A percentile compares a stretch with the other conserved stretches of the same genome.
Evolutionary conservation across 805 yeast genomes (phyloP).

Genomic region (Kodamaea kakaduensis): DNA sequence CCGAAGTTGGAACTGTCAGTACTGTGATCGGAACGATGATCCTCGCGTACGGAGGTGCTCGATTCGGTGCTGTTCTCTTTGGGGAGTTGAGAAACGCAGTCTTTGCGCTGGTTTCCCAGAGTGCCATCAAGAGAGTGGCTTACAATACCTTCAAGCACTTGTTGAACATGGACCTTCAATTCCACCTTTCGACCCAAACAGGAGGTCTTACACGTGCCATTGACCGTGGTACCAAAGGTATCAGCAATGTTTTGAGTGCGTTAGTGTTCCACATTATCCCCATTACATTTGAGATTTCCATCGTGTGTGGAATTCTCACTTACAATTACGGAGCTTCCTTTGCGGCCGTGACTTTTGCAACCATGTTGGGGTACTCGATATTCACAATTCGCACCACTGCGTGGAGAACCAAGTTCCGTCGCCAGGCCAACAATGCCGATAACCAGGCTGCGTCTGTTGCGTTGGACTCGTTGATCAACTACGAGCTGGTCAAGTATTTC

Average conservation of each 20-base stretch:
- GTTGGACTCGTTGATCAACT: constrained; percentile 87
- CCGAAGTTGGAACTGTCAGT: constrained; percentile 56
- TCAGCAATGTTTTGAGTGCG: constrained; percentile 85
- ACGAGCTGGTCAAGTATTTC: constrained; percentile 91
- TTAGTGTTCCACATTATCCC: constrained; percentile 98
- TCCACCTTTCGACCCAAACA: constrained; percentile 88
- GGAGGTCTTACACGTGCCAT: constrained; percentile 96
- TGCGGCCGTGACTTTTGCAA: constrained; percentile 82
- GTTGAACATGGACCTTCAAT: constrained; percentile 77
- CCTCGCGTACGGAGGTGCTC: constrained; percentile 86
- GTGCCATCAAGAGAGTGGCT: constrained; percentile 88
- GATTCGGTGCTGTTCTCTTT: constrained; percentile 90
- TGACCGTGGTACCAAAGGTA: constrained; percentile 97
- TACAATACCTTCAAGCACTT: constrained; percentile 81
- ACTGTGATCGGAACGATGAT: constrained; percentile 66
- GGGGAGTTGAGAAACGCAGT: constrained; percentile 95
- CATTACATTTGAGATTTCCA: constrained; percentile 82
- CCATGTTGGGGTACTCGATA: constrained; percentile 83
- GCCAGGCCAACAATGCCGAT: constrained; percentile 86
- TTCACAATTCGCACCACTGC: constrained; percentile 92
- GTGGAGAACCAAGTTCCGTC: constrained; percentile 91
- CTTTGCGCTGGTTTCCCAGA: constrained; percentile 92
- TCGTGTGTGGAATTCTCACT: constrained; percentile 90
- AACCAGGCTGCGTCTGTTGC: constrained; percentile 95
- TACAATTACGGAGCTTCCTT: constrained; percentile 86